A percentile compares a stretch with the other conserved stretches of the same genome.
phyloP scores from a whole-genome alignment of 176 grass and related monocot species.

The Cocos nucifera region DNA sequence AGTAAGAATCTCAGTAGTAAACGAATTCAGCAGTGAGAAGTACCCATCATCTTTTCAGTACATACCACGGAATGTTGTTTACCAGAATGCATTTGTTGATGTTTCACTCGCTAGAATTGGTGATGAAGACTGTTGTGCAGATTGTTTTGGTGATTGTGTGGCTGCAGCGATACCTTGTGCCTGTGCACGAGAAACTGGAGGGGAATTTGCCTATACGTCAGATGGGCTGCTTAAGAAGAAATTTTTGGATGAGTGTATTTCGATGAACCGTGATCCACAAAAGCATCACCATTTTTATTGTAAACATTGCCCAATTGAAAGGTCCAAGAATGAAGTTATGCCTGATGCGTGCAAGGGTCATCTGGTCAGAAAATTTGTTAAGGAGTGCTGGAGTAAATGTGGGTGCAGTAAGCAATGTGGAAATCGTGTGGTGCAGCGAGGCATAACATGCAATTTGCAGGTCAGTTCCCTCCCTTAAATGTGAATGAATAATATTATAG shows the following conservation, averaged over 20 bases:
- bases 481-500: no score
- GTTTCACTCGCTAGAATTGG: constrained; percentile 63
- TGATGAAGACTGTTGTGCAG: constrained; percentile 55
- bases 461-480: constrained; percentile 20
- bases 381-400: constrained; percentile 87
- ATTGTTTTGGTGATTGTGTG: constrained; percentile 62
- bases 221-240: constrained; percentile 50
- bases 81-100: constrained; percentile 49
- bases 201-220: constrained; percentile 46
- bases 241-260: constrained; percentile 59
- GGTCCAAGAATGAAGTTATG: constrained; percentile 26
- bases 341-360: constrained; percentile 62
- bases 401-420: constrained; percentile 69
- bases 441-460: constrained; percentile 49
- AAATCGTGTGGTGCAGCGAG: constrained; percentile 58
- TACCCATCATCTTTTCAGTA: constrained; percentile 54
- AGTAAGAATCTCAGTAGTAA: constrained; percentile 50
- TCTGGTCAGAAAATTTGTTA: constrained; percentile 62
- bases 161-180: constrained; percentile 47
- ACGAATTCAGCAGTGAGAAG: constrained; percentile 43
- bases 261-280: constrained; percentile 27
- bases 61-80: constrained; percentile 44
- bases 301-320: constrained; percentile 57
- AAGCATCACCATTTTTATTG: constrained; percentile 41
- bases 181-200: constrained; percentile 48